Evolutionary conservation across 1,139 yeast genomes (phyloP).

Genomic region (Suhomyces bribrorum): DNA sequence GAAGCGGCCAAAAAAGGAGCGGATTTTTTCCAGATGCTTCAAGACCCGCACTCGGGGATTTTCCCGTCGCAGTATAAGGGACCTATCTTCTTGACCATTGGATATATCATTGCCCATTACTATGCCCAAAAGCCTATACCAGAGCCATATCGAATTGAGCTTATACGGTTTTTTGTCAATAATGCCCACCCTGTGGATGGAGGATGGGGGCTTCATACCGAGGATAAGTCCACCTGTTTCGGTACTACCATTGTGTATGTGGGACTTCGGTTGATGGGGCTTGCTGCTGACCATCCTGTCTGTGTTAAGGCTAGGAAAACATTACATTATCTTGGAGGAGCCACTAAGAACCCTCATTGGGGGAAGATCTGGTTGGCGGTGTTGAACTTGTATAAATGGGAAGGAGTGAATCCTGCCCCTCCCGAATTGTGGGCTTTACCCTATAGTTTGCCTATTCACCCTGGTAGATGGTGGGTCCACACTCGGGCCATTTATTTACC

Average conservation of each 20-base stretch:
- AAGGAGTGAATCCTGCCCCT: constrained; percentile 97
- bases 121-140: constrained; percentile 70
- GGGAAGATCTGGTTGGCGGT: constrained; percentile 90
- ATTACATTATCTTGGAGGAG: constrained; percentile 79
- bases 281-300: constrained; percentile 73
- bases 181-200: constrained; percentile 97
- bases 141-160: constrained; percentile 62
- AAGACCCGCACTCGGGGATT: constrained; percentile 73
- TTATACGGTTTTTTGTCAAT: constrained; percentile 82
- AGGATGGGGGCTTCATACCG: constrained; percentile 97
- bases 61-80: constrained; percentile 95
- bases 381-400: constrained; percentile 85
- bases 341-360: constrained; percentile 93
- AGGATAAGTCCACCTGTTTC: constrained; percentile 90
- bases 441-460: constrained; percentile 78
- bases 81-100: constrained; percentile 95
- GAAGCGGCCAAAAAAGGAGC: constrained; percentile 79
- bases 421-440: constrained; percentile 94
- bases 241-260: constrained; percentile 92
- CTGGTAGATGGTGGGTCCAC: constrained; percentile 99
- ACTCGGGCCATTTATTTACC: constrained; percentile 91
- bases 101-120: constrained; percentile 76
- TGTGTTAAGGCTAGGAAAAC: constrained; percentile 77
- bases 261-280: constrained; percentile 71
- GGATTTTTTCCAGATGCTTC: constrained; percentile 63